phyloP scores from a whole-genome alignment of 2,329 filamentous ascomycete species.

The Alternaria sp. region DNA sequence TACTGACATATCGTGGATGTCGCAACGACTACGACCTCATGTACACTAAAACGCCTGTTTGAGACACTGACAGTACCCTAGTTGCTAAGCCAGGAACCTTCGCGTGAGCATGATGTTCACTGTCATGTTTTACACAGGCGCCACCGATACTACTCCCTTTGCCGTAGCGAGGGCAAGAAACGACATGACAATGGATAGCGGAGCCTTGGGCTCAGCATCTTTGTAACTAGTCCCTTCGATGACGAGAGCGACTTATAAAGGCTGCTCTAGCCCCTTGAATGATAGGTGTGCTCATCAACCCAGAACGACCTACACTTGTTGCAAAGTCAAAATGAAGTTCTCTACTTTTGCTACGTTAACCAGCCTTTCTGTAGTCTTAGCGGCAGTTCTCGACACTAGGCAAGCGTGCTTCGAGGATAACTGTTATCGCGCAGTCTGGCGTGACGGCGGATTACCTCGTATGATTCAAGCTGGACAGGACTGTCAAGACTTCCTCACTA shows the following conservation, averaged over 20 bases:
- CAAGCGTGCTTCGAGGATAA: slow-evolving; percentile 34
- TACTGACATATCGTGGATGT: neutral
- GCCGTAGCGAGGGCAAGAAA: neutral
- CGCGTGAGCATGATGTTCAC: neutral
- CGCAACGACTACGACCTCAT: neutral
- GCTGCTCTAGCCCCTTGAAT: neutral
- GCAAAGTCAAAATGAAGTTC: slow-evolving; percentile 37
- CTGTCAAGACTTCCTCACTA: slow-evolving; percentile 38
- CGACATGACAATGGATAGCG: neutral
- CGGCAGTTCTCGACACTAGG: slow-evolving; percentile 27
- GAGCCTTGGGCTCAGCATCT: neutral
- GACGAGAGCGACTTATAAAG: slow-evolving; percentile 14
- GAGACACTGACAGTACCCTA: neutral
- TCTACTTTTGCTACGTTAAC: slow-evolving; percentile 19
- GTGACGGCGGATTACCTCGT: slow-evolving; percentile 21
- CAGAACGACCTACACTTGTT: slow-evolving; percentile 6
- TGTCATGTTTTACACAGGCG: slow-evolving; percentile 12
- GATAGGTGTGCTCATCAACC: slow-evolving; percentile 4
- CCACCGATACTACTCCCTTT: slow-evolving; percentile 9
- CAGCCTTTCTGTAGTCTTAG: slow-evolving; percentile 20
- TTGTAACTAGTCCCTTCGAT: neutral
- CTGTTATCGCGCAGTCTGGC: slow-evolving; percentile 41
- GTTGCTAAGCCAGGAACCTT: neutral
- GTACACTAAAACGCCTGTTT: slow-evolving; percentile 1
- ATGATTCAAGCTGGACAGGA: slow-evolving; percentile 25